These are phyloP conservation scores for Diophrys appendiculata DNA, from an alignment of 73 alveolate genomes.

Conservation along the genomic window DNA sequence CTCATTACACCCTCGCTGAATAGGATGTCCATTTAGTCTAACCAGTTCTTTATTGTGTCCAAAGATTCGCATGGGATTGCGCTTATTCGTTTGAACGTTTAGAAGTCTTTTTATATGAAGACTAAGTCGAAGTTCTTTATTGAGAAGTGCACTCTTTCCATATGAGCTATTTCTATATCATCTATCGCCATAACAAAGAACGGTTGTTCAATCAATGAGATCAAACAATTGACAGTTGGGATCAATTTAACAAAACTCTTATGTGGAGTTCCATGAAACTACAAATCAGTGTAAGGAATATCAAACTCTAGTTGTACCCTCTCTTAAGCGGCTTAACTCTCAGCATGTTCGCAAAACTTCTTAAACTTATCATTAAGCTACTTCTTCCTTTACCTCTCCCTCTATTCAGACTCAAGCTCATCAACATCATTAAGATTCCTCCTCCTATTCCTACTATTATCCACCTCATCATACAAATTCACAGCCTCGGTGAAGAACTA, in stretches of 20 bases:
- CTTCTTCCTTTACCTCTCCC: neutral
- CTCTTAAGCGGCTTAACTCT: conserved; percentile 58
- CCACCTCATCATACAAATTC: conserved; percentile 62
- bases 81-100: conserved; percentile 81
- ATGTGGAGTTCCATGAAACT: conserved; percentile 89
- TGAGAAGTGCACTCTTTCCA: conserved; percentile 93
- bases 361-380: conserved; percentile 80
- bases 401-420: neutral
- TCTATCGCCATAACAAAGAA: conserved; percentile 88
- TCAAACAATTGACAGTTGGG: conserved; percentile 88
- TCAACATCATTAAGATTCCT: neutral
- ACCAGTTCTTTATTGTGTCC: conserved; percentile 87
- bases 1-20: conserved; percentile 88
- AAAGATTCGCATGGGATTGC: conserved; percentile 87
- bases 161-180: conserved; percentile 89
- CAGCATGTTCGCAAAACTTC: conserved; percentile 75
- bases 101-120: conserved; percentile 86
- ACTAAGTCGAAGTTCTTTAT: conserved; percentile 95
- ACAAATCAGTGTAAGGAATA: conserved; percentile 84
- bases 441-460: conserved; percentile 17
- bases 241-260: conserved; percentile 81
- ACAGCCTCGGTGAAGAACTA: conserved; percentile 95
- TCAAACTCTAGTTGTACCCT: conserved; percentile 69
- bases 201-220: conserved; percentile 89
- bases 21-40: conserved; percentile 84